Base-by-base conservation (phyloP, 1,139 yeast genomes). In the Diutina siamensis region DNA sequence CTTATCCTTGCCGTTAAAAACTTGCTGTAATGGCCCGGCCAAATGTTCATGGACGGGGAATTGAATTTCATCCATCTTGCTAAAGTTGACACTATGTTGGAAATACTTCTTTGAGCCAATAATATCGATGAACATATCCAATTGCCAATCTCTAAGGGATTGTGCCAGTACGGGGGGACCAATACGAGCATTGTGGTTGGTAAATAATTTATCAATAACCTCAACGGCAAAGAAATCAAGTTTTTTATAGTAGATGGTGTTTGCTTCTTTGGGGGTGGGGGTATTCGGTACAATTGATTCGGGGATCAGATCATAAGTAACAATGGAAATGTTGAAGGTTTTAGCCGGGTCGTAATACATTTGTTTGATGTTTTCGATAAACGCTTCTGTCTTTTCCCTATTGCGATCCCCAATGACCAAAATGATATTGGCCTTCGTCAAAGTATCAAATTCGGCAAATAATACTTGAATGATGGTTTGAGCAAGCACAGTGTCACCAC, bases 401-500 rank as follows among this genome's bases (percentile, higher is more conserved):
- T 54, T 57, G 22, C 50, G 50, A 25, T 70, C 72, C 42, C 62
- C 56, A 3, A 67, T 61, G 3, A 69, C 55, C 47, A 68, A 54
- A 3, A 69, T 58, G 44, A 70, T 49, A 45, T 65, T 65, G 38
- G 59, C 48, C 40, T 48, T 49, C n/a, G 53, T 53, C 48, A 66
- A 55, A 13, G 22, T 13, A 9, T 38, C 42, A 31, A 51, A 47
- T n/a, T 47, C 45, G 3, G 47, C 41, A 51, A 64, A 66, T 44
- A 66, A 50, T 3, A 64, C 35, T 50, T 71, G 75, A 4, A 67
- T 50, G 7, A 71, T 46, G 1, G 72, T 68, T 45, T 56, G 53
- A 0, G 72, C 74, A 32, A 69, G 52, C 45, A 60, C 57, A 7
- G 75, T 68, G 49, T 71, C 74, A 4, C 67, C 76, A 12, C 76